phyloP scores from a whole-genome alignment of 2,329 filamentous ascomycete genomes.

The Fusarium pseudonygamai region DNA sequence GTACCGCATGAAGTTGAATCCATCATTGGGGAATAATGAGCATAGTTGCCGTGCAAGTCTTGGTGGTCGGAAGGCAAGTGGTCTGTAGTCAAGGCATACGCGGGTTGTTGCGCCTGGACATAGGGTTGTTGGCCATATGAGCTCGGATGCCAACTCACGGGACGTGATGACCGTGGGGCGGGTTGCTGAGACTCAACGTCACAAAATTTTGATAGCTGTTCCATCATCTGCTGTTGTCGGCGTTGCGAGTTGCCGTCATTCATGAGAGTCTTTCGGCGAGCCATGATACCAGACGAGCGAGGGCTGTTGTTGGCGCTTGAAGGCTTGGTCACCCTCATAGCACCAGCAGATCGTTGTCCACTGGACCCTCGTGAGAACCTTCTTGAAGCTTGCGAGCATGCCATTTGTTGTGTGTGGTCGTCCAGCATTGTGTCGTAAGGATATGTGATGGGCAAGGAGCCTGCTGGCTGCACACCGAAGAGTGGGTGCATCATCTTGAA shows the following conservation, averaged over 20 bases:
- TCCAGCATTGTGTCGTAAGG: conserved; percentile 57
- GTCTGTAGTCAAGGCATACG: conserved; percentile 52
- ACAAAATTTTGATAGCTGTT: conserved; percentile 50
- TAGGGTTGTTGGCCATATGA: conserved; percentile 58
- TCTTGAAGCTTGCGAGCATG: conserved; percentile 56
- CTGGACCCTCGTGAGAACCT: conserved; percentile 60
- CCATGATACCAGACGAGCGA: conserved; percentile 58
- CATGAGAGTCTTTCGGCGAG: conserved; percentile 66
- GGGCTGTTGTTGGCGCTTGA: conserved; percentile 76
- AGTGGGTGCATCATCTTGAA: conserved; percentile 47
- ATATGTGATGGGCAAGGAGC: conserved; percentile 41
- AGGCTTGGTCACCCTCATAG: conserved; percentile 71
- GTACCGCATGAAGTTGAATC: conserved; percentile 66
- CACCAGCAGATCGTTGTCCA: conserved; percentile 58
- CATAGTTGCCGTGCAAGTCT: conserved; percentile 53
- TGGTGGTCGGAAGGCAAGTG: conserved; percentile 52
- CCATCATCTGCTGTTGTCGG: conserved; percentile 58
- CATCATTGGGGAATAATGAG: conserved; percentile 62
- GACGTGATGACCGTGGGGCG: conserved; percentile 57
- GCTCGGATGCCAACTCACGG: conserved; percentile 80
- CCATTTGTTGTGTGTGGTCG: conserved; percentile 62
- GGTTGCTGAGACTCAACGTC: conserved; percentile 34
- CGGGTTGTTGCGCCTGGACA: conserved; percentile 50
- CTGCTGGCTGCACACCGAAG: conserved; percentile 40
- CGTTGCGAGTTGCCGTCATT: conserved; percentile 58